Percentiles rank a stretch among this genome's conserved stretches.
Evolutionary conservation across 768 basidiomycete species (phyloP).

Genomic region (Xerocomus potaroensis): DNA sequence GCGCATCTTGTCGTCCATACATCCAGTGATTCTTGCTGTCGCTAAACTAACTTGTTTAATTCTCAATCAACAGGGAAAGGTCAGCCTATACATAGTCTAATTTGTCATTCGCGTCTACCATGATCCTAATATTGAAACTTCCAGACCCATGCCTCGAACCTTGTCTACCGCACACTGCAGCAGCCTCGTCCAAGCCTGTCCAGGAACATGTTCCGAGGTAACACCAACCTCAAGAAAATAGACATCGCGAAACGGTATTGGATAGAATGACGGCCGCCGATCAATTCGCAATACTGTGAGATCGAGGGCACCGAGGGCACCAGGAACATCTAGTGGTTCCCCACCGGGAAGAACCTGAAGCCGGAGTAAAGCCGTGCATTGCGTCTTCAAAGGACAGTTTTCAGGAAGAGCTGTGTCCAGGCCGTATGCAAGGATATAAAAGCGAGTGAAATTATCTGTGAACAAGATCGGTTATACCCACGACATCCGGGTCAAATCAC

Average conservation of each 20-base stretch:
- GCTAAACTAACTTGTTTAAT: neutral
- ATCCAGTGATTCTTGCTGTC: no score
- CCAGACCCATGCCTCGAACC: conserved; percentile 32
- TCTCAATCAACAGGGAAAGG: no score
- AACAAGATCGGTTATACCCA: neutral
- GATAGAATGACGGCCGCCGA: conserved; percentile 51
- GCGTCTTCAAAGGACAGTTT: conserved; percentile 16
- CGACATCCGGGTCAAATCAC: neutral
- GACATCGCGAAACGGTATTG: conserved; percentile 48
- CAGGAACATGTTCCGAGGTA: neutral
- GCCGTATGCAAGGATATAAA: conserved; percentile 52
- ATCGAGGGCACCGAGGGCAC: conserved; percentile 35
- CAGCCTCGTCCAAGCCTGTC: conserved; percentile 29
- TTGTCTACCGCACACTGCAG: conserved; percentile 35
- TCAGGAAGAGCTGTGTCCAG: conserved; percentile 27
- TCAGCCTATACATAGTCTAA: no score
- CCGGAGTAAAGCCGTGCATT: conserved; percentile 38
- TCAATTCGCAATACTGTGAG: conserved; percentile 53
- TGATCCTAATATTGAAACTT: conserved; percentile 41
- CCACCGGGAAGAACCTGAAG: conserved; percentile 15
- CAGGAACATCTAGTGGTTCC: conserved; percentile 10
- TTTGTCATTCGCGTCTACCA: conserved; percentile 43
- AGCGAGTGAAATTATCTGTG: conserved; percentile 66
- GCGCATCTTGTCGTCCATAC: no score
- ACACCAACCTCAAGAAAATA: conserved; percentile 60